Evolutionary conservation across 441 rosid genomes (phyloP).

Genomic region (Populus hybrid): DNA sequence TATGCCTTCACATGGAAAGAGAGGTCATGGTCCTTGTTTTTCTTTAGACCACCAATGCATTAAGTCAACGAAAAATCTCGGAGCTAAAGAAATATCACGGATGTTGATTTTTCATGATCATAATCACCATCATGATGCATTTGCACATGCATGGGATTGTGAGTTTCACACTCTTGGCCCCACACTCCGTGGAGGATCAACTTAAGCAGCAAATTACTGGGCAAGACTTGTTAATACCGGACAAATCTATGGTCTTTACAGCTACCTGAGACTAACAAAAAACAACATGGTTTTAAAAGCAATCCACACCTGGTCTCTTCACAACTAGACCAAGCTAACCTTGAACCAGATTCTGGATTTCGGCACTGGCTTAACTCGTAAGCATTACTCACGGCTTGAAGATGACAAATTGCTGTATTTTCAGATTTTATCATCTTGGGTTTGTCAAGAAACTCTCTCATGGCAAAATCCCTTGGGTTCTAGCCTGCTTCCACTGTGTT

Average conservation of each 20-base stretch:
- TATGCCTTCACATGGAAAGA: conserved; percentile 27
- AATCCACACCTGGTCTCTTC: background rate
- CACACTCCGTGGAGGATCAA: conserved; percentile 32
- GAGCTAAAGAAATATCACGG: background rate
- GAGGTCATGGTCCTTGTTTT: conserved; percentile 9
- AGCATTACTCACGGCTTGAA: background rate
- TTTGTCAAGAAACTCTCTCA: too few species aligned
- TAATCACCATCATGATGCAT: conserved; percentile 20
- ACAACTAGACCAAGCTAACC: conserved; percentile 14
- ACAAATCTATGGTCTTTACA: too few species aligned
- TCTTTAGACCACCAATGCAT: conserved; percentile 11
- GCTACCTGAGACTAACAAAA: background rate
- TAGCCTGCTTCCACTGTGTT: background rate
- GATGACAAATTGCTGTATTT: too few species aligned
- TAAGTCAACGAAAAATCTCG: conserved; percentile 24
- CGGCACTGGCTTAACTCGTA: background rate
- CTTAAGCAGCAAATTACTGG: background rate
- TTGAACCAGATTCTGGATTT: background rate
- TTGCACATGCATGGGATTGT: conserved; percentile 31
- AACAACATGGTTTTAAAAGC: background rate
- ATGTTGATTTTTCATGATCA: conserved; percentile 20
- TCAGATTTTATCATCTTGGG: background rate
- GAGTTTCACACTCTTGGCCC: conserved; percentile 30
- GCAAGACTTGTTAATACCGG: too few species aligned
- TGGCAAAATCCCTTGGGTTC: too few species aligned